Evolutionary conservation across 1,139 yeast species (phyloP).

Genomic region (Debaryomycetaceae sp.): DNA sequence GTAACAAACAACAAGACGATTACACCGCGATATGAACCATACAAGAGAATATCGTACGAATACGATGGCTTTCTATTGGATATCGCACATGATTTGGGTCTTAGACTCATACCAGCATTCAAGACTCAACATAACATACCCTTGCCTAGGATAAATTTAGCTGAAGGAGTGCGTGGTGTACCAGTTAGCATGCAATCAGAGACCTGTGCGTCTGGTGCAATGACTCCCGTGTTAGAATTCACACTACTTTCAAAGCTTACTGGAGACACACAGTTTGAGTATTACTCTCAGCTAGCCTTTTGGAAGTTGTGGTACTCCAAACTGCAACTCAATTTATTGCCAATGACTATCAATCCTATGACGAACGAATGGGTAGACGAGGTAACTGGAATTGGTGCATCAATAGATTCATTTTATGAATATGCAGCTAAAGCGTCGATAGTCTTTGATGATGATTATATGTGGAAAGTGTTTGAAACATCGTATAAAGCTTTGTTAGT

Average conservation of each 20-base stretch:
- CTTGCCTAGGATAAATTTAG: constrained; percentile 66
- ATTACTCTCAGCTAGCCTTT: constrained; percentile 59
- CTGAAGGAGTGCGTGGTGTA: constrained; percentile 45
- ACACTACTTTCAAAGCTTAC: constrained; percentile 70
- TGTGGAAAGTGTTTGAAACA: constrained; percentile 57
- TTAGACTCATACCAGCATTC: constrained; percentile 63
- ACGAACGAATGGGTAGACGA: constrained; percentile 56
- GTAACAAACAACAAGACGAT: constrained; percentile 33
- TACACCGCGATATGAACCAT: constrained; percentile 9
- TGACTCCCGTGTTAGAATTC: constrained; percentile 78
- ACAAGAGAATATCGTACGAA: constrained; percentile 18
- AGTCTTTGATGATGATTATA: constrained; percentile 62
- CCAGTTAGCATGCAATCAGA: constrained; percentile 48
- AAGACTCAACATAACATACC: constrained; percentile 62
- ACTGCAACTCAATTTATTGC: constrained; percentile 60
- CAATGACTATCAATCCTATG: constrained; percentile 72
- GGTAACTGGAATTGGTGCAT: constrained; percentile 83
- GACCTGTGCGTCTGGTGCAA: constrained; percentile 86
- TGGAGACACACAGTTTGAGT: constrained; percentile 69
- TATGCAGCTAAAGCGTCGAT: constrained; percentile 78
- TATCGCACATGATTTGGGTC: constrained; percentile 72
- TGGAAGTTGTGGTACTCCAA: constrained; percentile 69
- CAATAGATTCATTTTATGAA: constrained; percentile 91
- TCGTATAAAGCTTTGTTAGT: constrained; percentile 57
- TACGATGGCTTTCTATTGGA: constrained; percentile 70